Percentiles rank a stretch among this genome's conserved stretches.
Evolutionary conservation across 495 filamentous ascomycete genomes (phyloP).

Genomic region (Gamarada debralockiae): DNA sequence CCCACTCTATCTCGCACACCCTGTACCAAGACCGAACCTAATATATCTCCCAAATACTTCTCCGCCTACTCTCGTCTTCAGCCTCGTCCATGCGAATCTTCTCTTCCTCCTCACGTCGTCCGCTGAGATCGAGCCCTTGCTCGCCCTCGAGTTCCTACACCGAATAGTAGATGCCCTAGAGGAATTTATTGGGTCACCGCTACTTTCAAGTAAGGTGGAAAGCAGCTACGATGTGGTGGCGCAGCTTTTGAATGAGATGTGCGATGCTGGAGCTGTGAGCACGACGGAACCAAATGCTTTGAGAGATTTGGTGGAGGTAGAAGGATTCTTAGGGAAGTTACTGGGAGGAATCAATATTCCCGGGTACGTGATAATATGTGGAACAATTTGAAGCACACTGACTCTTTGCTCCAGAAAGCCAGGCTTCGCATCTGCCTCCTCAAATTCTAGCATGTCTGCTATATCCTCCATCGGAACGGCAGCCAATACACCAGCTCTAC

Average conservation of each 20-base stretch:
- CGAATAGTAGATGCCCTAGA: constrained; percentile 90
- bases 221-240: constrained; percentile 89
- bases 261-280: constrained; percentile 84
- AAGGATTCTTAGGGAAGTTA: constrained; percentile 84
- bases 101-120: constrained; percentile 82
- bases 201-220: constrained; percentile 83
- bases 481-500: constrained; percentile 46
- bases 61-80: constrained; percentile 89
- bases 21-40: constrained; percentile 77
- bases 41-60: constrained; percentile 76
- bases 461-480: constrained; percentile 26
- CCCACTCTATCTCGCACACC: constrained; percentile 82
- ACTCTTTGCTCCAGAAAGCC: constrained; percentile 19
- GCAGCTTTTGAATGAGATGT: constrained; percentile 92
- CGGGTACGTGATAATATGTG: constrained; percentile 41
- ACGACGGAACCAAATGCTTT: constrained; percentile 93
- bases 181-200: constrained; percentile 88
- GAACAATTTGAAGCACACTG: background rate
- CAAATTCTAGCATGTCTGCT: constrained; percentile 20
- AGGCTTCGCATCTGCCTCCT: constrained; percentile 16
- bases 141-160: constrained; percentile 95
- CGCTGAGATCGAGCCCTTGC: constrained; percentile 83
- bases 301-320: constrained; percentile 85
- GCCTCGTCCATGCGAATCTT: constrained; percentile 77
- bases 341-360: constrained; percentile 84